Evolutionary conservation across 176 grass and related monocot genomes (phyloP).

Genomic region (Alloteropsis semialata): DNA sequence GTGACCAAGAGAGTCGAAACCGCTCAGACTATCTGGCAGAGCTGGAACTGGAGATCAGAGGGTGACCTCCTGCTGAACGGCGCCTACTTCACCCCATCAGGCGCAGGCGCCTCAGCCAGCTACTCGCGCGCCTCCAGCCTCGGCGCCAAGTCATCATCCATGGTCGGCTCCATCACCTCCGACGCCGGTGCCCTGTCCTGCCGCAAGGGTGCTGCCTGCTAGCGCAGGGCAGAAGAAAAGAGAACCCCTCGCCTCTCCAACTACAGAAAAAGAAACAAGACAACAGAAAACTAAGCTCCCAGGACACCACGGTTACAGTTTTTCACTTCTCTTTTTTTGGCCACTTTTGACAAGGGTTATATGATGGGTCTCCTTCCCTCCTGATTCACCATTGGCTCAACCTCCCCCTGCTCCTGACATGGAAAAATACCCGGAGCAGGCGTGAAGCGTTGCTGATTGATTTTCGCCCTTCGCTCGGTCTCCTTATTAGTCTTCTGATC

Average conservation of each 20-base stretch:
- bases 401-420: constrained; percentile 67
- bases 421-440: constrained; percentile 60
- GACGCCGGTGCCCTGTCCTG: constrained; percentile 51
- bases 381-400: constrained; percentile 60
- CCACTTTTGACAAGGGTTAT: constrained; percentile 42
- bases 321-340: constrained; percentile 3
- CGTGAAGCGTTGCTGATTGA: constrained; percentile 92
- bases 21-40: constrained; percentile 40
- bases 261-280: constrained; percentile 47
- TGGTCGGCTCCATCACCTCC: constrained; percentile 73
- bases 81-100: constrained; percentile 80
- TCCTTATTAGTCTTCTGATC: constrained; percentile 46
- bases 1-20: constrained; percentile 83
- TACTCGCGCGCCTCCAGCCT: constrained; percentile 84
- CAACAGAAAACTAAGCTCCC: constrained; percentile 43
- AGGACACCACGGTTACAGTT: constrained; percentile 49
- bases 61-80: constrained; percentile 77
- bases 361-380: constrained; percentile 24
- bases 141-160: constrained; percentile 85
- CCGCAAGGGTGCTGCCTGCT: constrained; percentile 52
- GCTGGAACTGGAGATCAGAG: constrained; percentile 94
- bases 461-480: constrained; percentile 41
- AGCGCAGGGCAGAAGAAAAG: not conserved
- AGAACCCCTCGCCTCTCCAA: not conserved
- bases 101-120: constrained; percentile 69